These are phyloP conservation scores for Prunus armeniaca DNA, from an alignment of 306 rosid genomes.

Conservation along the genomic window DNA sequence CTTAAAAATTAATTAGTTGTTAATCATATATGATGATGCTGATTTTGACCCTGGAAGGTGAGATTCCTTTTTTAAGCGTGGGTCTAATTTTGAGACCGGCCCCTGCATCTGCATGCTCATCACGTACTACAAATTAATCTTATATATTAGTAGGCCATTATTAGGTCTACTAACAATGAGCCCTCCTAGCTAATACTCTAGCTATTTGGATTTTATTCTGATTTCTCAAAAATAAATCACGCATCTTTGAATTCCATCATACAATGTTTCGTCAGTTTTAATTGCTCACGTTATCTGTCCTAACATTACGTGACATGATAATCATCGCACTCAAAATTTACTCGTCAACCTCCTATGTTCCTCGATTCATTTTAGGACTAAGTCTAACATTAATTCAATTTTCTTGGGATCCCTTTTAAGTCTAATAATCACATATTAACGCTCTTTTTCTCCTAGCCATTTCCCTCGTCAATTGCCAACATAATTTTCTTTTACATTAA, in stretches of 20 bases:
- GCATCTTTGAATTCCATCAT: conserved; percentile 13
- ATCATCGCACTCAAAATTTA: too few relatives aligned
- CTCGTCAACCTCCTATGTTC: background rate
- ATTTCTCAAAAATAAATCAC: conserved; percentile 1
- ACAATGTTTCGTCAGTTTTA: background rate
- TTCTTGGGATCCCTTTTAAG: too few relatives aligned
- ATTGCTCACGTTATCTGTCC: too few relatives aligned
- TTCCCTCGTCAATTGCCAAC: too few relatives aligned
- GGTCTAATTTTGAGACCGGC: conserved; percentile 11
- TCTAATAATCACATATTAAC: too few relatives aligned
- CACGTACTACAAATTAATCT: conserved; percentile 42
- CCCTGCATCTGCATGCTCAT: conserved; percentile 48
- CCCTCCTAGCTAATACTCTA: conserved; percentile 10
- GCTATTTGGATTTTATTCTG: background rate
- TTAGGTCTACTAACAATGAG: conserved; percentile 42
- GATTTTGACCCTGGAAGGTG: background rate
- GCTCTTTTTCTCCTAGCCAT: too few relatives aligned
- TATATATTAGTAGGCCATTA: conserved; percentile 34
- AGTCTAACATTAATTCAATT: too few relatives aligned
- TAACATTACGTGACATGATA: background rate
- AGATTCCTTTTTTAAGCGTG: conserved; percentile 3
- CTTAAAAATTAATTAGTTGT: background rate
- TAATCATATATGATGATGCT: conserved; percentile 1
- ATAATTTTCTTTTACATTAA: too few relatives aligned
- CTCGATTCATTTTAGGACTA: background rate